Evolutionary conservation across 2,329 filamentous ascomycete genomes (phyloP), one percentile per base, ranked within the genome.

Genomic region (Cytospora piceae): DNA sequence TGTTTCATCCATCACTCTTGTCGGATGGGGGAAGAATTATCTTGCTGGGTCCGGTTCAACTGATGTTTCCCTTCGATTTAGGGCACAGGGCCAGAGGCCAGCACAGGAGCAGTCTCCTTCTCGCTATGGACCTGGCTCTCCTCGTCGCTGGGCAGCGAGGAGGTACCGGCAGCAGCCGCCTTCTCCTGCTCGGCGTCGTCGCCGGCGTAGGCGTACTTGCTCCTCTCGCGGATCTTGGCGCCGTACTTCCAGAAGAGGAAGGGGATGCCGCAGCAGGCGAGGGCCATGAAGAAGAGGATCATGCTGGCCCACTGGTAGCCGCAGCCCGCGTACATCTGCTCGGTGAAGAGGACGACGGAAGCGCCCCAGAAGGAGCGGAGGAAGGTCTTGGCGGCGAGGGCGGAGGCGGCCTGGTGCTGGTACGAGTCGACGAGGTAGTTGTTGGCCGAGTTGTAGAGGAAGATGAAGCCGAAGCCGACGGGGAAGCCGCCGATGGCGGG

Each of bases 231-330:
- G 70, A 96, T 96, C 6, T 76, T 75, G 20, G 87, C 91, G 4
- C 93, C 93, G 71, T 86, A 92, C 72, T 81, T 87, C 82, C 90
- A 96, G 78, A 97, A 96, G 31, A 92, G 76, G 74, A 89, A 96
- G 0, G 93, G 93, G 70, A 96, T 96, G 0, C 82, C 86, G 75
- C 92, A 96, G 79, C 92, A 96, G 0, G 86, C 89, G 7, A 96
- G 79, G 20, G 84, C 86, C 70, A 96, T 82, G 71, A 94, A 94
- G 0, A 85, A 91, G 11, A 95, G 78, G 12, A 95, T 81, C 0
- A 84, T 83, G 58, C 86, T 87, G 0, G 92, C 92, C 91, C 92
- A 94, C 74, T 92, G 87, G 76, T 93, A 83, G 11, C 87, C 87
- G 17, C 94, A 81, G 2, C 87, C 83, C 57, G 83, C 76, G 76